Percentiles rank a stretch among this genome's conserved stretches.
These are phyloP conservation scores for Novymonas esmeraldas DNA, from an alignment of 208 protist genomes.

Conservation along the genomic window DNA sequence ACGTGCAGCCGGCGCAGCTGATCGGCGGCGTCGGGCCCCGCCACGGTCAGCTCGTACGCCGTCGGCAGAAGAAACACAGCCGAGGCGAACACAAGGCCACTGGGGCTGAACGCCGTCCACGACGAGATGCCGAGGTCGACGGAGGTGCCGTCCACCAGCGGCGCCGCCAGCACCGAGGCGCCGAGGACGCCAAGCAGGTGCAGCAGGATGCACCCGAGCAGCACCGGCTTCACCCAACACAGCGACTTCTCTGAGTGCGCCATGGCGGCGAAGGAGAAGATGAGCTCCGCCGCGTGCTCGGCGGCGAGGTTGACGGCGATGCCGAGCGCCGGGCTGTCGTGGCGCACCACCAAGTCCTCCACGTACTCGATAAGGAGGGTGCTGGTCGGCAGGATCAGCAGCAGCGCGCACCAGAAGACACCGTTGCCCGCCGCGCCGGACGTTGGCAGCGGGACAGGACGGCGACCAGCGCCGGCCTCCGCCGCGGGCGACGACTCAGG, in stretches of 20 bases:
- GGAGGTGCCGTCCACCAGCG: slow-evolving; percentile 23
- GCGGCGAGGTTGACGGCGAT: slow-evolving; percentile 61
- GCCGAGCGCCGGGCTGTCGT: slow-evolving; percentile 38
- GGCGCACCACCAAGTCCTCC: slow-evolving; percentile 66
- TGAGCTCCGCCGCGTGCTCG: slow-evolving; percentile 61
- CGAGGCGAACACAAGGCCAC: slow-evolving; percentile 38
- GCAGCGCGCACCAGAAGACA: slow-evolving; percentile 36
- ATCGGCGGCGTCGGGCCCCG: slow-evolving; percentile 12
- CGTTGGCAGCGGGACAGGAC: neutral
- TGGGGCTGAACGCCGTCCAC: slow-evolving; percentile 43
- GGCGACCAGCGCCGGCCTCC: neutral
- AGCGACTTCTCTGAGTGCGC: slow-evolving; percentile 32
- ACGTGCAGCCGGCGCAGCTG: slow-evolving; percentile 12
- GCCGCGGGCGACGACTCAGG: neutral
- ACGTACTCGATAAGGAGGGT: slow-evolving; percentile 44
- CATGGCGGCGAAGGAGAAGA: slow-evolving; percentile 58
- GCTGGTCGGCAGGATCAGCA: slow-evolving; percentile 34
- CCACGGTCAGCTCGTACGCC: slow-evolving; percentile 40
- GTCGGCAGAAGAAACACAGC: slow-evolving; percentile 60
- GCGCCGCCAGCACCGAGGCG: slow-evolving; percentile 42
- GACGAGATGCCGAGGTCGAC: slow-evolving; percentile 36
- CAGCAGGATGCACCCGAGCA: slow-evolving; percentile 68
- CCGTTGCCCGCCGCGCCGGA: neutral
- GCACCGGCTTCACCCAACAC: slow-evolving; percentile 55
- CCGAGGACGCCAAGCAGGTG: slow-evolving; percentile 73